Base-by-base conservation (phyloP, 2,329 filamentous ascomycete species). In the Pseudomassariella vexata region DNA sequence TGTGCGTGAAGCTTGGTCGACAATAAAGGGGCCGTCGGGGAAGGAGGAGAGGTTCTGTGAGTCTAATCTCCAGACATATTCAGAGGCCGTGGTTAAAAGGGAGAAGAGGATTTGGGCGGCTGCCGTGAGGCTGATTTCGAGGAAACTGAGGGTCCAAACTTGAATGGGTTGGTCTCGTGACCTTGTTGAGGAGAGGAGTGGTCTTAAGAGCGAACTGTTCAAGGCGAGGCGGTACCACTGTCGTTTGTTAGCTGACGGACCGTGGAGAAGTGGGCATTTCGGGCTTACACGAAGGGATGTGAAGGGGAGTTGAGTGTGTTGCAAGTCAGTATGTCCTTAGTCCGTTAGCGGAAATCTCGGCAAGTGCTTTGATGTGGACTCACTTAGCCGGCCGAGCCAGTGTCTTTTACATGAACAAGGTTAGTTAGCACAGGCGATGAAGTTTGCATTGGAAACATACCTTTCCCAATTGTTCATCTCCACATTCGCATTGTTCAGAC, bases 231-330 rank as follows among this genome's bases (percentile, higher is more conserved):
- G 29, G 29, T 31, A 31, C 29, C 29, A 31, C 29, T 31, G 21
- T 24, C 7, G 11, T 12, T 6, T 24, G 9, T 22, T 12, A 31
- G n/a, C 15, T 17, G 15, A 16, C n/a, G 5, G 15, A 10, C 12
- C 24, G 11, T 5, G 17, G 9, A 5, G 5, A 21, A 5, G 12
- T 12, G 8, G 24, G 3, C 10, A 19, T 14, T 11, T 20, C n/a
- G n/a, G n/a, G 18, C 5, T 19, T 12, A 31, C 29, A 14, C 29
- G n/a, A 6, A 30, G 40, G 31, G 36, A 34, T n/a, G 24, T 22
- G 15, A 29, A 26, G 5, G 32, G 24, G n/a, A 34, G 24, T 12
- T 34, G 32, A 15, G 21, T 19, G 23, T 27, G 18, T 18, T 27
- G 23, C 7, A 34, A 18, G 14, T 18, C 16, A 4, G 25, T 28